Evolutionary conservation across 2,329 filamentous ascomycete genomes (phyloP).

Genomic region (Sporothrix sp.): DNA sequence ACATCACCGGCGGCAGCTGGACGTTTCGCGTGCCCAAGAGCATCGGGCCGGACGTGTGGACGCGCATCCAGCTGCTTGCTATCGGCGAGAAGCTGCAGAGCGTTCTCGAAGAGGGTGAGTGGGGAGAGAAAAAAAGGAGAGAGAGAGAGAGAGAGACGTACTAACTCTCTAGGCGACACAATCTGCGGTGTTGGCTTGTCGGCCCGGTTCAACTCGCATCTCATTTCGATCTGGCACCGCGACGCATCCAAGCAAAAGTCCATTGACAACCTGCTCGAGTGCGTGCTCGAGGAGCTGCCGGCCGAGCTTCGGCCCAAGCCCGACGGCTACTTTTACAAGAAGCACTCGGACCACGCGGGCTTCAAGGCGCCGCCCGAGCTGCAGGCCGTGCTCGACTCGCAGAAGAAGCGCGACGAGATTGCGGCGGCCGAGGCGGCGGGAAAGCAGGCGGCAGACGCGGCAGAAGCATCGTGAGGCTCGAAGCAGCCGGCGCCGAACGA

Average conservation of each 20-base stretch:
- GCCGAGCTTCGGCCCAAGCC: conserved; percentile 61
- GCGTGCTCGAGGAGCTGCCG: conserved; percentile 64
- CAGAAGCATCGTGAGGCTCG: not conserved
- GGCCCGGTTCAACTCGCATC: conserved; percentile 78
- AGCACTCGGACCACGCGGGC: conserved; percentile 77
- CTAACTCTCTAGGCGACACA: conserved; percentile 53
- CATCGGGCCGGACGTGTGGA: conserved; percentile 66
- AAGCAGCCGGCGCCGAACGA: no score
- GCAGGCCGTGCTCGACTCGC: conserved; percentile 47
- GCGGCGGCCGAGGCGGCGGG: conserved; percentile 19
- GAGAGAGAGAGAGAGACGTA: no score
- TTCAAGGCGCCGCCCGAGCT: conserved; percentile 58
- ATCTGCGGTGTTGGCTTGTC: conserved; percentile 84
- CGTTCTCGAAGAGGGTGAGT: conserved; percentile 58
- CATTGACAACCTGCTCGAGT: conserved; percentile 62
- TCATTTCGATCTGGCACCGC: conserved; percentile 90
- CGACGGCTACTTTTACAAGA: conserved; percentile 75
- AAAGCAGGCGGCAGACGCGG: not conserved
- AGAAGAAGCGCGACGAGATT: conserved; percentile 36
- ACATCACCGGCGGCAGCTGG: conserved; percentile 79
- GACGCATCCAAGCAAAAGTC: conserved; percentile 72
- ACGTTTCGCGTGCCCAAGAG: conserved; percentile 82
- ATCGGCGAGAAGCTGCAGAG: conserved; percentile 73
- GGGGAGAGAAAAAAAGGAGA: not conserved
- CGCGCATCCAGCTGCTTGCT: conserved; percentile 67